Evolutionary conservation across 2,329 filamentous ascomycete species (phyloP), one percentile per base, ranked within the genome.

Genomic region (Lasiodiplodia hormozganensis): DNA sequence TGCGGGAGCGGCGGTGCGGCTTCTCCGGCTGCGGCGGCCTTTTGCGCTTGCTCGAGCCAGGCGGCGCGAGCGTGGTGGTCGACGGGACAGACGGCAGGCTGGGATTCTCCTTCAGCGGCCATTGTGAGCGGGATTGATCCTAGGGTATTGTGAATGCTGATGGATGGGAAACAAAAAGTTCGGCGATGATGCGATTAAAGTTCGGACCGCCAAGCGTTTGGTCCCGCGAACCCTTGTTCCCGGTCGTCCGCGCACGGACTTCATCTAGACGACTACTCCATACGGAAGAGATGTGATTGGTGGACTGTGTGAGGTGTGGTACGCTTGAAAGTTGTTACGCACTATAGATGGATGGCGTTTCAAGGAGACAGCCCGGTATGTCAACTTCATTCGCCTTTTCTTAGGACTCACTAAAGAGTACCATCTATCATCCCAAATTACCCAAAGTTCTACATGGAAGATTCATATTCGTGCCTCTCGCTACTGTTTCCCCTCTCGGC

Each of bases 41-140:
- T 76, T 82, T 76, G 88, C 51, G 90, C 89, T 76, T 93, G 89
- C 68, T 87, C 85, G 47, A 98, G 87, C 95, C 95, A 99, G 74
- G 91, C 89, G 75, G 94, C 91, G 74, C 96, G 91, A 65, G 93
- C 91, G 75, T 93, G 92, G 82, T 94, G 92, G 82, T 98, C 94
- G 75, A 98, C 93, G 5, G 96, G 96, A 76, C 96, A 98, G 49
- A 38, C 65, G 51, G 52, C 25, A 10, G 64, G 52, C 28, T 67
- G 36, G n/a, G 51, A 31, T 28, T 56, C 62, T 54, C 51, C 54
- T 43, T 67, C 65, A 54, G 65, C 65, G 34, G 53, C 65, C 43
- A 58, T 58, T 12, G 53, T 38, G 43, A 16, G 31, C 31, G 62
- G 40, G n/a, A 14, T 10, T n/a, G 16, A 36, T 8, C 40, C 28